phyloP scores from a whole-genome alignment of 345 rosid genomes.

The Bruguiera parviflora region DNA sequence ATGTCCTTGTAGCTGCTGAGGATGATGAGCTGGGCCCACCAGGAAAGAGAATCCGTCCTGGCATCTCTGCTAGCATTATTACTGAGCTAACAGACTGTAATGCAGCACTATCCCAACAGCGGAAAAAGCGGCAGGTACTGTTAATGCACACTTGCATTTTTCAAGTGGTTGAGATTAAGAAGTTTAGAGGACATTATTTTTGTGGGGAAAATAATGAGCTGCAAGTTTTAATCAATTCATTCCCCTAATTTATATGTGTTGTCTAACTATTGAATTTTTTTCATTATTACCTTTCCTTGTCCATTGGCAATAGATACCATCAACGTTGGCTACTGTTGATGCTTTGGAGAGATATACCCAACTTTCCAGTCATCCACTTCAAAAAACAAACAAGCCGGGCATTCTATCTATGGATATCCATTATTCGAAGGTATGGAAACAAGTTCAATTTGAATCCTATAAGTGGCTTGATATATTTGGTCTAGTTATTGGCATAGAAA shows the following conservation, averaged over 20 bases:
- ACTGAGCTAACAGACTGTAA: slow-evolving; percentile 82
- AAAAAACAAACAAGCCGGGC: slow-evolving; percentile 81
- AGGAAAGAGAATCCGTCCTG: slow-evolving; percentile 47
- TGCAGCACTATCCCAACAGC: slow-evolving; percentile 81
- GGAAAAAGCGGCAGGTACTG: slow-evolving; percentile 57
- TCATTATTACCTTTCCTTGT: not conserved
- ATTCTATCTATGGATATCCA: slow-evolving; percentile 67
- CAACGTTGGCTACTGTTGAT: slow-evolving; percentile 65
- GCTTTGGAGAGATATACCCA: slow-evolving; percentile 83
- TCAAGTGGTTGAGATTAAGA: not conserved
- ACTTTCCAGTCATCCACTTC: slow-evolving; percentile 94
- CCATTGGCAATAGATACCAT: slow-evolving; percentile 45
- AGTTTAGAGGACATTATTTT: not conserved
- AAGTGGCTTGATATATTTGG: not conserved
- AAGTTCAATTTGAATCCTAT: not conserved
- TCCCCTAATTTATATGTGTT: not conserved
- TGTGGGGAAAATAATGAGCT: not conserved
- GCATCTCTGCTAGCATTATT: slow-evolving; percentile 63
- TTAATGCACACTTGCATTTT: not conserved
- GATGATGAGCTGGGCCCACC: slow-evolving; percentile 24
- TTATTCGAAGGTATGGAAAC: slow-evolving; percentile 57
- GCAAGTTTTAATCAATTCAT: not conserved
- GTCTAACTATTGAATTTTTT: not conserved
- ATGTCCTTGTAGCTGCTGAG: slow-evolving; percentile 21
- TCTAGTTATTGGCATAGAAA: not conserved